Evolutionary conservation across 2,329 filamentous ascomycete species (phyloP), one percentile per base, ranked within the genome.

Genomic region (Drechslerella stenobrocha): DNA sequence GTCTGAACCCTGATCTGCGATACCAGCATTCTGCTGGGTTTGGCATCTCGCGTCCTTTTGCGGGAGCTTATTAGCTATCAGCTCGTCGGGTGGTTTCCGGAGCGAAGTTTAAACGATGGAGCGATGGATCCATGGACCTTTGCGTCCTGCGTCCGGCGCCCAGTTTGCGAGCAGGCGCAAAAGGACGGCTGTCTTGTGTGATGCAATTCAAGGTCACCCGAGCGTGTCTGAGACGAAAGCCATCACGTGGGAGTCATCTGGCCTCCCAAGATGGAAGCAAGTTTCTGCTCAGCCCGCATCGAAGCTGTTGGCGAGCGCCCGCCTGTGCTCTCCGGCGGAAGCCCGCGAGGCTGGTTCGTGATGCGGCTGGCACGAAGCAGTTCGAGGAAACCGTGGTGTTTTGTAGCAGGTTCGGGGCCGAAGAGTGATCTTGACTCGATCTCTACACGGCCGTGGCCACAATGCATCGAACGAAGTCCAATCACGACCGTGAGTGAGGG

Each of bases 201-300:
- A 67, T 67, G 40, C 55, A 35, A 59, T 13, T 18, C 8, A 42
- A 55, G 63, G 63, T 67, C 63, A 67, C 53, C 63, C 63, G 63
- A 67, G 63, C 63, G 63, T 60, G 50, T 67, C 63, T 56, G 52
- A 67, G 63, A 67, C 51, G 48, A 44, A 50, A 23, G 45, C 50
- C 63, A 60, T 67, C 63, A 67, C 63, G 63, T 67, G 63, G 63
- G 44, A 40, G 63, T 67, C 63, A 67, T 55, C 44, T 67, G 63
- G 63, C 35, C 55, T 55, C 55, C 44, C 52, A 67, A 60, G 63
- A 30, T 50, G 63, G 63, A 67, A 67, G 51, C 55, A 42, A 20
- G 34, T 37, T 35, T 30, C 48, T 45, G 23, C 34, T 67, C 55
- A 60, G 55, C 63, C 55, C 50, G 40, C 23, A 56, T 32, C 22